Percentiles rank a stretch among this genome's conserved stretches.
Conservation (phyloP, 495 filamentous ascomycete genomes). For the Neurospora tetraspora region DNA sequence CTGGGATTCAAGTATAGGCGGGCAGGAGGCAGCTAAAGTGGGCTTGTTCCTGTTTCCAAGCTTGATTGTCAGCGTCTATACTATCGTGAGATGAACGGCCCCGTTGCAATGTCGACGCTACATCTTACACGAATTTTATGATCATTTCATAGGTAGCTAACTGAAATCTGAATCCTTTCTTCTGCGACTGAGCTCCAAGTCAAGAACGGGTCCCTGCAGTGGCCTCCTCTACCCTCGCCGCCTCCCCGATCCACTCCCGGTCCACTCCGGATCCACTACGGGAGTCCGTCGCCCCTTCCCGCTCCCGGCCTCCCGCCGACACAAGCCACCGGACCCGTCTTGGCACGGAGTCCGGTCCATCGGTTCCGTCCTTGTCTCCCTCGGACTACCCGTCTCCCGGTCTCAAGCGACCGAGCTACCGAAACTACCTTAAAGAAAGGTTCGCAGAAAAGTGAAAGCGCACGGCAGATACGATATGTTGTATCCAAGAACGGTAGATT, state of each 20-base stretch:
- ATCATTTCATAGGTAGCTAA: neutral
- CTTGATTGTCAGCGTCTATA: neutral
- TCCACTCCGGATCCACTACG: too few species aligned
- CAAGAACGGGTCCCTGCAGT: too few species aligned
- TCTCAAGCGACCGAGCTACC: neutral
- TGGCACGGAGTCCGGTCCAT: neutral
- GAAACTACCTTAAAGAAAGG: too few species aligned
- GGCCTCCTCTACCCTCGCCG: too few species aligned
- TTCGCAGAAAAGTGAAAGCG: too few species aligned
- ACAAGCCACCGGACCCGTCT: neutral
- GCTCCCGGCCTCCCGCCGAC: neutral
- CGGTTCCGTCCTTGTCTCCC: neutral
- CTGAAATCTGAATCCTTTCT: too few species aligned
- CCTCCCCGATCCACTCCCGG: neutral
- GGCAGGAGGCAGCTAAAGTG: neutral
- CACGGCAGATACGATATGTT: too few species aligned
- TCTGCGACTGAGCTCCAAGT: too few species aligned
- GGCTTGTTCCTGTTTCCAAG: neutral
- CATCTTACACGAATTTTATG: neutral
- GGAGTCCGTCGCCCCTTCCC: neutral
- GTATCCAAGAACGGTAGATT: too few species aligned
- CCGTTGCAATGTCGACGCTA: too few species aligned
- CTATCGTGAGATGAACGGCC: neutral
- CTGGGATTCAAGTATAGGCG: neutral
- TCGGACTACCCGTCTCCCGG: too few species aligned